Evolutionary conservation across 2,329 filamentous ascomycete species (phyloP).

Genomic region (Talaromyces sp.): DNA sequence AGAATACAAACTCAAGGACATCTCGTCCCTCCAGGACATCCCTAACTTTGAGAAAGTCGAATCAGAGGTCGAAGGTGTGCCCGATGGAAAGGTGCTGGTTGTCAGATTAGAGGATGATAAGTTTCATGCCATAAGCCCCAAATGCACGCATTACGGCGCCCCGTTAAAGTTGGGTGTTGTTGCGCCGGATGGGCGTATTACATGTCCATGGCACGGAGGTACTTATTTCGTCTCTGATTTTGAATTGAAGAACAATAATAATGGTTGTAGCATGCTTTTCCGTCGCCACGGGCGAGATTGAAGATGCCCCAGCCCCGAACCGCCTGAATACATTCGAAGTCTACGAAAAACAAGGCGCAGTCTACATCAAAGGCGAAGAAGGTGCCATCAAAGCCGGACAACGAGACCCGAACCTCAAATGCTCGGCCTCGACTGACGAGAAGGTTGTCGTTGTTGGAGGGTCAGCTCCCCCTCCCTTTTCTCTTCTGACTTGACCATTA

Average conservation of each 20-base stretch:
- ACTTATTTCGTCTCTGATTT: slow-evolving; percentile 26
- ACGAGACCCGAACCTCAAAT: slow-evolving; percentile 70
- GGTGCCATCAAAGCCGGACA: slow-evolving; percentile 71
- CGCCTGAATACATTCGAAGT: slow-evolving; percentile 80
- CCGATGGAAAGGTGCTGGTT: slow-evolving; percentile 80
- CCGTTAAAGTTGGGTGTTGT: slow-evolving; percentile 83
- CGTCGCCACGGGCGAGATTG: slow-evolving; percentile 81
- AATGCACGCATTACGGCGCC: slow-evolving; percentile 88
- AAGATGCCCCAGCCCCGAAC: slow-evolving; percentile 89
- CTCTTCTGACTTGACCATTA: neutral
- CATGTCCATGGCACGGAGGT: slow-evolving; percentile 97
- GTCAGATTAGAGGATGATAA: slow-evolving; percentile 72
- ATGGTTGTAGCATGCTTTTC: slow-evolving; percentile 76
- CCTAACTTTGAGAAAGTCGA: slow-evolving; percentile 81
- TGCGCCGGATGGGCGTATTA: slow-evolving; percentile 75
- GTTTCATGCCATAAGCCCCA: slow-evolving; percentile 74
- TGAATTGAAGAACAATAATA: neutral
- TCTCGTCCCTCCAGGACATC: slow-evolving; percentile 66
- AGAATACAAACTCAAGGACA: slow-evolving; percentile 63
- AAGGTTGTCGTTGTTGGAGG: slow-evolving; percentile 80
- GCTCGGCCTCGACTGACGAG: slow-evolving; percentile 54
- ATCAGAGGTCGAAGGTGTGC: slow-evolving; percentile 83
- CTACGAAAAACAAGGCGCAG: slow-evolving; percentile 72
- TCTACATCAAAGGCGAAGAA: slow-evolving; percentile 82
- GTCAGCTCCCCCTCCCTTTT: slow-evolving; percentile 33